Conservation (phyloP, 345 rosid genomes). For the Anastatica hierochuntica region DNA sequence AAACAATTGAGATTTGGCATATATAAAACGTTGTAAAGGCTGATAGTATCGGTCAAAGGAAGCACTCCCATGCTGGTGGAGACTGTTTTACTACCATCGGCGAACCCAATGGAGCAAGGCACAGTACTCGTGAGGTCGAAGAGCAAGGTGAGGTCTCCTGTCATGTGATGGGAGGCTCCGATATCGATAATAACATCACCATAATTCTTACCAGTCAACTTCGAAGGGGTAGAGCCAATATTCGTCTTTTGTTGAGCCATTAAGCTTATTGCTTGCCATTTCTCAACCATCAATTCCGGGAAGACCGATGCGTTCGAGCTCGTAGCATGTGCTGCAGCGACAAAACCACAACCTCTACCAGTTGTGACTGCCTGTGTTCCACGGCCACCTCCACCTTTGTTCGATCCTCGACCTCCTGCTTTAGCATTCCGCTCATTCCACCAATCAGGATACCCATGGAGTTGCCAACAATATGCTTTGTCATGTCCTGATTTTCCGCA, state of each 20-base stretch:
- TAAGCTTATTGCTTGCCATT: not conserved
- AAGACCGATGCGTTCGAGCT: not conserved
- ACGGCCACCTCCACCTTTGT: not conserved
- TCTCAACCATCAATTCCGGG: rapidly evolving
- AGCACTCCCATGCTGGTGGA: too few relatives aligned
- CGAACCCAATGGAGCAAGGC: not conserved
- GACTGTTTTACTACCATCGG: not conserved
- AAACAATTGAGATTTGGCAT: not conserved
- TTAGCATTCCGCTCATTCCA: not conserved
- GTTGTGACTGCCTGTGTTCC: not conserved
- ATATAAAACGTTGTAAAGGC: not conserved
- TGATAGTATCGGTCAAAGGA: not conserved
- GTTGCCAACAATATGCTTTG: not conserved
- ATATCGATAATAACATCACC: not conserved
- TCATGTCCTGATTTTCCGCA: too few relatives aligned
- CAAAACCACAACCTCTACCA: not conserved
- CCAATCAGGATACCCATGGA: not conserved
- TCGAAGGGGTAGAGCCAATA: not conserved
- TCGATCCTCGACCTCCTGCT: not conserved
- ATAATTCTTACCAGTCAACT: not conserved
- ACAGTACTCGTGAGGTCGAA: too few relatives aligned
- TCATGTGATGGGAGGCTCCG: not conserved
- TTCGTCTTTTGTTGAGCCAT: not conserved
- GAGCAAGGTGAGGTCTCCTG: not conserved
- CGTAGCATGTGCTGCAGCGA: not conserved